A percentile compares a stretch with the other conserved stretches of the same genome.
phyloP scores from a whole-genome alignment of 2,329 filamentous ascomycete species.

The Fonsecaea multimorphosa region DNA sequence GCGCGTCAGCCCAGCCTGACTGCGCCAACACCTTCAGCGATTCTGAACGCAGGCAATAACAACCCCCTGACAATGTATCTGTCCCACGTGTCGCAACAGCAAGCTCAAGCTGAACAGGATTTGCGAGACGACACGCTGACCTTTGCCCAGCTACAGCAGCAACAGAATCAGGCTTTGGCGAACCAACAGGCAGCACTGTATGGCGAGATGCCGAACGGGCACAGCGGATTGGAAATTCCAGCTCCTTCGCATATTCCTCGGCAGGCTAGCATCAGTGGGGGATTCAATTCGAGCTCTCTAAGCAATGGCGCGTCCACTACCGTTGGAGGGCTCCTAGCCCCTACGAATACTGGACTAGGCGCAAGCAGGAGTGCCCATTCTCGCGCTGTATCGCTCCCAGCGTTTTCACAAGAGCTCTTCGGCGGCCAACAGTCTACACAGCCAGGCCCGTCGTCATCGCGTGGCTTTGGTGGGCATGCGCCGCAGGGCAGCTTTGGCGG shows the following conservation, averaged over 20 bases:
- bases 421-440: conserved; percentile 47
- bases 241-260: conserved; percentile 51
- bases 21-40: conserved; percentile 70
- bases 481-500: conserved; percentile 62
- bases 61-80: conserved; percentile 95
- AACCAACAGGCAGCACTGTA: conserved; percentile 83
- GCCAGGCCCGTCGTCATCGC: conserved; percentile 41
- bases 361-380: conserved; percentile 67
- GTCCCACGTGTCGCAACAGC: conserved; percentile 69
- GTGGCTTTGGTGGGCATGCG: conserved; percentile 38
- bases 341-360: conserved; percentile 63
- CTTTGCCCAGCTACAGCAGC: conserved; percentile 59
- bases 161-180: conserved; percentile 68
- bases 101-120: conserved; percentile 72
- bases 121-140: conserved; percentile 50
- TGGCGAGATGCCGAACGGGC: conserved; percentile 65
- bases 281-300: conserved; percentile 45
- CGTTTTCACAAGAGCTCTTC: conserved; percentile 67
- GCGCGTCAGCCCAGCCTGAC: conserved; percentile 59
- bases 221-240: conserved; percentile 56
- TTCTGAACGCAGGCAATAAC: conserved; percentile 78
- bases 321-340: conserved; percentile 77
- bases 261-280: conserved; percentile 44
- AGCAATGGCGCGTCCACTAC: conserved; percentile 67
- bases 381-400: conserved; percentile 86